A percentile compares a stretch with the other conserved stretches of the same genome.
Evolutionary conservation across 2,329 filamentous ascomycete species (phyloP).

Genomic region (Pseudocercospora fijiensis): DNA sequence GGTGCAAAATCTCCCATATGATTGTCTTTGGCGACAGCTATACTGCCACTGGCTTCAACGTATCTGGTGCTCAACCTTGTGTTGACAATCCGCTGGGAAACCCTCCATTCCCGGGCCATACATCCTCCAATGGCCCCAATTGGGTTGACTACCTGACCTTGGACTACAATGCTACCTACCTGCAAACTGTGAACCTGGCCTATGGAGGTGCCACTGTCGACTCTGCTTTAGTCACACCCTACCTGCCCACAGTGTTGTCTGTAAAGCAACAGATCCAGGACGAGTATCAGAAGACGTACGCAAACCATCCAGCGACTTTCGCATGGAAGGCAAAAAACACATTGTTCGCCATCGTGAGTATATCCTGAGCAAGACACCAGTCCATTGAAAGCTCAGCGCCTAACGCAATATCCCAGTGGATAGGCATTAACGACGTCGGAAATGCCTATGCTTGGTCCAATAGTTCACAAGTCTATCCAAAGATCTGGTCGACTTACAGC

Average conservation of each 20-base stretch:
- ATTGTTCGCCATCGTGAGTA: slow-evolving; percentile 23
- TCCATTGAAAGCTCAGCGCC: background rate
- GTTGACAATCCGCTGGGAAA: slow-evolving; percentile 61
- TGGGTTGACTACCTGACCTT: slow-evolving; percentile 55
- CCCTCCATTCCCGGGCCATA: slow-evolving; percentile 45
- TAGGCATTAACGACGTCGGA: slow-evolving; percentile 59
- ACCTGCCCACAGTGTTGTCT: slow-evolving; percentile 50
- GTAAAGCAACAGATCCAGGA: slow-evolving; percentile 53
- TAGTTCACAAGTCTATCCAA: slow-evolving; percentile 34
- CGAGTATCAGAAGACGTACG: slow-evolving; percentile 46
- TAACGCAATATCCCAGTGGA: slow-evolving; percentile 32
- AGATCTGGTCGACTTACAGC: slow-evolving; percentile 42
- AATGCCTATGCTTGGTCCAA: slow-evolving; percentile 49
- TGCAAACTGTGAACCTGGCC: slow-evolving; percentile 55
- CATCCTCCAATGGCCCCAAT: slow-evolving; percentile 49
- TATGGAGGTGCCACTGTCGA: slow-evolving; percentile 49
- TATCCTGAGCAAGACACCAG: too few relatives aligned
- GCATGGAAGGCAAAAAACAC: slow-evolving; percentile 49
- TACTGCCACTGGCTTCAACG: slow-evolving; percentile 59
- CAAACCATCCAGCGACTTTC: slow-evolving; percentile 14
- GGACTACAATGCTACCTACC: slow-evolving; percentile 45
- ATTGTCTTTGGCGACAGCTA: slow-evolving; percentile 56
- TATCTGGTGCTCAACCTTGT: slow-evolving; percentile 53
- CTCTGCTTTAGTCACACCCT: slow-evolving; percentile 53
- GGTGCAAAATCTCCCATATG: slow-evolving; percentile 9